Base-by-base conservation (phyloP, 2,329 filamentous ascomycete genomes). In the Aspergillus thermomutatus region DNA sequence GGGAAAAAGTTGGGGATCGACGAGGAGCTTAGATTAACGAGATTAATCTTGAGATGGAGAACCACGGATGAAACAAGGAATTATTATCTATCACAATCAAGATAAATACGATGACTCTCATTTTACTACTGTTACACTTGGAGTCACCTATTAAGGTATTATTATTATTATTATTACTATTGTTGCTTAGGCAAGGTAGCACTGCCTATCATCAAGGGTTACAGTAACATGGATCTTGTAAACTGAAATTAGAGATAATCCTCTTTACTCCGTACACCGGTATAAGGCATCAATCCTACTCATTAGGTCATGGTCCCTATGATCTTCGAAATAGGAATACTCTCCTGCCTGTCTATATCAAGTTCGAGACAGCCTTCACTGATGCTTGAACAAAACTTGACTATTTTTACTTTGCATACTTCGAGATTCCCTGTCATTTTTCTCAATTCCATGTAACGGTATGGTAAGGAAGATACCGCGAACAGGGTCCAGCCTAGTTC, bases 1-100 rank as follows among this genome's bases (percentile, higher is more conserved):
- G 43, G 21, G 21, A 23, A 46, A 46, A 26, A n/a, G 21, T 23
- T 8, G n/a, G 40, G 40, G 59, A 59, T 61, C 54, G 49, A 55
- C 56, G 25, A 50, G 48, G 21, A 60, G 59, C 56, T 60, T 60
- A 59, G n/a, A 59, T 52, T 58, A 49, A 37, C n/a, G 31, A 46
- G 21, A 14, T 17, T 37, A 7, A 37, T 17, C 28, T 11, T 14
- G 31, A 4, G 31, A 37, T 14, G 52, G 50, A 40, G 47, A 55
- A 59, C 46, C 49, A 48, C 49, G 34, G 46, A 49, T 48, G 25
- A 37, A 55, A 27, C 53, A 53, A 51, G n/a, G 26, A 34, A 50
- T 7, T 34, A 34, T 14, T 34, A 34, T 17, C 14, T 5, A 34
- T 3, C 31, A 34, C 31, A 52, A 23, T 4, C 23, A 50, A 51